These are phyloP conservation scores for Elymus sibiricus DNA, from an alignment of 176 grass and related monocot species.

Conservation along the genomic window DNA sequence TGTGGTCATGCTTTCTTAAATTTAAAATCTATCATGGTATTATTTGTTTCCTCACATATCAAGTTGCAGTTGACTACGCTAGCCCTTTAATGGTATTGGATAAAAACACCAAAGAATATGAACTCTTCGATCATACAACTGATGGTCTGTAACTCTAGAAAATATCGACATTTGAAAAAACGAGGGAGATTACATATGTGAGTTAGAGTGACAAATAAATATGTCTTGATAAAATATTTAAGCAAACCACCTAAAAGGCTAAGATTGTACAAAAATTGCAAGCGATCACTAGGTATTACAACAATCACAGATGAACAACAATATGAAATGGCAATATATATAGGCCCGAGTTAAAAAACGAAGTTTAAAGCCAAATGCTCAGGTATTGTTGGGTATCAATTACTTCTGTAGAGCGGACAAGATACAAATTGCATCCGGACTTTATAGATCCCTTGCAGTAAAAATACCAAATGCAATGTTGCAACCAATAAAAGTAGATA, in stretches of 20 bases:
- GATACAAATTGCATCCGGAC: neutral
- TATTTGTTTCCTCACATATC: no score
- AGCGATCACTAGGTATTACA: neutral
- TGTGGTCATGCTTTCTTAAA: neutral
- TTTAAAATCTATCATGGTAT: no score
- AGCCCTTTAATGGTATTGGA: neutral
- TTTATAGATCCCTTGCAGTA: no score
- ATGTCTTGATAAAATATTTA: neutral
- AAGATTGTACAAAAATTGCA: neutral
- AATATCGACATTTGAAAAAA: neutral
- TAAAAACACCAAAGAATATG: neutral
- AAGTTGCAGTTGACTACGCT: no score
- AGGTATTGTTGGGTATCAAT: neutral
- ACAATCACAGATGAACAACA: neutral
- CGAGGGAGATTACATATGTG: neutral
- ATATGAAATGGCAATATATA: neutral
- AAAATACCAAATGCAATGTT: no score
- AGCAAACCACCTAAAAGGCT: neutral
- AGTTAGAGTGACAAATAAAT: neutral
- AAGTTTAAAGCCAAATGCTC: neutral
- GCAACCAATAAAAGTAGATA: neutral
- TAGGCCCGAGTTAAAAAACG: neutral
- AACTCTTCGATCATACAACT: no score
- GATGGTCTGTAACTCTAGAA: no score
- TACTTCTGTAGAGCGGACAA: neutral